These are phyloP conservation scores for Solanum hybrid DNA, from an alignment of 305 asterid species.

Conservation along the genomic window DNA sequence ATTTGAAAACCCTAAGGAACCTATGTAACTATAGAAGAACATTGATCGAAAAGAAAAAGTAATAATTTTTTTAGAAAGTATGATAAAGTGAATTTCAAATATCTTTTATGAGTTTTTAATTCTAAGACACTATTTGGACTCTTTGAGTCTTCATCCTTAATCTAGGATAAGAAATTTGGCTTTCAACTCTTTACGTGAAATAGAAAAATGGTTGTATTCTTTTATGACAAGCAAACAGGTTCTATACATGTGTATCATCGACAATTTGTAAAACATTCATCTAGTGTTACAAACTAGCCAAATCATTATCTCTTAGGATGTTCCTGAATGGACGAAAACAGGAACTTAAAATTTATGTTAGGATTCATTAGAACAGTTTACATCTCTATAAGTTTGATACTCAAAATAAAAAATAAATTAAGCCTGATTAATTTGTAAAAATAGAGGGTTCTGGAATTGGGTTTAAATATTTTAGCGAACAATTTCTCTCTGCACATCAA, in stretches of 20 bases:
- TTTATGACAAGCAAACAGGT: background rate
- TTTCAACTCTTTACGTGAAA: background rate
- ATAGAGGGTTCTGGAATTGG: background rate
- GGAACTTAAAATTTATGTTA: background rate
- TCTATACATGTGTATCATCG: no score
- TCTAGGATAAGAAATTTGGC: background rate
- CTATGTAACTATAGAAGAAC: background rate
- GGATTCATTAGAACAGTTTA: background rate
- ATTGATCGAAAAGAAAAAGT: background rate
- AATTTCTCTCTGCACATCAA: background rate
- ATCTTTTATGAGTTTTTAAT: background rate
- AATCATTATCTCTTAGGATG: background rate
- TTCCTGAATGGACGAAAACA: background rate
- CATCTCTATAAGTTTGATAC: rapidly evolving
- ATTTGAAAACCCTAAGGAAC: background rate
- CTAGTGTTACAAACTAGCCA: background rate
- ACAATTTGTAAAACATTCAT: background rate
- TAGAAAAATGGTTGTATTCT: background rate
- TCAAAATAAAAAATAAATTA: no score
- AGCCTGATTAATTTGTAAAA: background rate
- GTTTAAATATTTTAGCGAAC: background rate
- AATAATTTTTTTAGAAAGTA: background rate
- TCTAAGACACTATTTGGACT: background rate
- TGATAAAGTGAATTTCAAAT: background rate
- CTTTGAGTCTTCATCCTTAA: background rate